Evolutionary conservation across 768 basidiomycete species (phyloP).

Genomic region (Lactarius deliciosus): DNA sequence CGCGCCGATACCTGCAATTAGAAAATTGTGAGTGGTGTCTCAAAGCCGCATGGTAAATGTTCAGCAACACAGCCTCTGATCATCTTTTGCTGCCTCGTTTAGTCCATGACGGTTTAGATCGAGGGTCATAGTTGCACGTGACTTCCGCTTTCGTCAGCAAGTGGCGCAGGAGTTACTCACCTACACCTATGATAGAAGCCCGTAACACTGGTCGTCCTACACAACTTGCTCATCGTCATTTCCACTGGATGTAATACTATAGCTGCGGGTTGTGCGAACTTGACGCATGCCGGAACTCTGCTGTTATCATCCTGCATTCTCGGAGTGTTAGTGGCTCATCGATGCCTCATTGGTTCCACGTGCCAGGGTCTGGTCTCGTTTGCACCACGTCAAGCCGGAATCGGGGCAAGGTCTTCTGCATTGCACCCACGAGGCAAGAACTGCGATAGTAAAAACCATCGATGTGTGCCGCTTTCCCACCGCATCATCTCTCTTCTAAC

Average conservation of each 20-base stretch:
- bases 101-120: not conserved
- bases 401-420: conserved; percentile 15
- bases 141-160: conserved; percentile 6
- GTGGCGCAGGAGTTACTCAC: not conserved
- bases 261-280: not conserved
- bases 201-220: not conserved
- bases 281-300: not conserved
- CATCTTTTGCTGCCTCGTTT: conserved; percentile 12
- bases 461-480: conserved; percentile 19
- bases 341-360: conserved; percentile 22
- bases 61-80: conserved; percentile 25
- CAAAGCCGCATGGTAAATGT: conserved; percentile 28
- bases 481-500: conserved; percentile 26
- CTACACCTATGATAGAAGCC: not conserved
- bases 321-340: conserved; percentile 9
- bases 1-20: not conserved
- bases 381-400: conserved; percentile 13
- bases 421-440: conserved; percentile 28
- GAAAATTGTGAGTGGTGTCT: not conserved
- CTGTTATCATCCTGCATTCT: conserved; percentile 5
- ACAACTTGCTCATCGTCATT: not conserved
- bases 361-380: not conserved
- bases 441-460: conserved; percentile 29
- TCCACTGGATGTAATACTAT: not conserved
- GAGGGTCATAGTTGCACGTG: conserved; percentile 14